Base-by-base conservation (phyloP, 1,284 basidiomycete genomes). In the Heimioporus punctisporus region DNA sequence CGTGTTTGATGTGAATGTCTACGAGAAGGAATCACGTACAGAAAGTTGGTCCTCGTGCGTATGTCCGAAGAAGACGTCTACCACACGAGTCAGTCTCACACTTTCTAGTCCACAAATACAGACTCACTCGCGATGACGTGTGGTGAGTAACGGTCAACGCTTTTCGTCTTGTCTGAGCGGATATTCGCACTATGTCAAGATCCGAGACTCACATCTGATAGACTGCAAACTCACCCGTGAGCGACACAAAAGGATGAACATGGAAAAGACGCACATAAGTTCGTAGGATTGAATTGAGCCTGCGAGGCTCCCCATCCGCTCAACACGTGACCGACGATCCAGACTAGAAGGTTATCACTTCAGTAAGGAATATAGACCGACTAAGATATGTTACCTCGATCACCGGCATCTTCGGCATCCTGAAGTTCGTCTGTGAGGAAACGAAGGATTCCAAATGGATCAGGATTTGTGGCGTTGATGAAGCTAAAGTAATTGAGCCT, bases 391-490 rank as follows among this genome's bases (percentile, higher is more conserved):
- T 27, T 27, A 83, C 85, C 85, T 68, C 84, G 72, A 50, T 88
- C 84, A 4, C 84, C 82, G 15, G 76, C 75, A 61, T 90, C 87
- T 68, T 90, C 88, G 8, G 87, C 85, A 48, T 77, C 83, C 66
- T 92, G 87, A n/a, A 92, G 76, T 66, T 93, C 88, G 58, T 92
- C 86, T 5, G 90, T 92, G 54, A 93, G 65, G 75, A 87, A 92
- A 19, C 86, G 78, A 48, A 93, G 74, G 77, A 88, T 88, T 19
- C 90, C 89, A 44, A 84, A 88, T n/a, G 77, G 75, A 65, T 93
- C 90, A 2, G 85, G 81, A 42, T 84, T 70, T 21, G 82, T 83
- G 62, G 88, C 78, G 65, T 92, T 88, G 69, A 93, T 84, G 63
- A 84, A 92, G 61, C 85, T 86, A 72, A 90, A 90, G 60, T 79